These are phyloP conservation scores for Tillandsia fasciculata DNA, from an alignment of 176 grass and related monocot species.

Conservation along the genomic window DNA sequence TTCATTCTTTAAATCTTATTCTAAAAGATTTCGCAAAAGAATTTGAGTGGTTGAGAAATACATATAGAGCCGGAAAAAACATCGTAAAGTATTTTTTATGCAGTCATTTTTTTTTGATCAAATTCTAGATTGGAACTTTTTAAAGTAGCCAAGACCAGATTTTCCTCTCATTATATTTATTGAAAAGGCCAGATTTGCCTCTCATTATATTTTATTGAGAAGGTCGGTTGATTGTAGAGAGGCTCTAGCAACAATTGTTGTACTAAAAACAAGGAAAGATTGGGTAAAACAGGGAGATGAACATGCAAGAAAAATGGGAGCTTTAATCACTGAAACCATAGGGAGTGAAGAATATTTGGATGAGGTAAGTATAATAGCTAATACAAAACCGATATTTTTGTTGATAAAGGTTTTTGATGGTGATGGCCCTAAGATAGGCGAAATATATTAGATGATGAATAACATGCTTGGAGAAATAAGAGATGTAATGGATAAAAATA, in stretches of 20 bases:
- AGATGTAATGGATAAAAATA: too few relatives aligned
- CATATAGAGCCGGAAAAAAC: slow-evolving; percentile 7
- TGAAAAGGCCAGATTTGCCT: not conserved
- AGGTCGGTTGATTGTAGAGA: slow-evolving; percentile 1
- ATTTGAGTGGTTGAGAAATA: slow-evolving; percentile 5
- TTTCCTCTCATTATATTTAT: not conserved
- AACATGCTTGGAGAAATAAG: not conserved
- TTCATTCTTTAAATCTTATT: slow-evolving; percentile 13
- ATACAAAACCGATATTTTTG: slow-evolving; percentile 5
- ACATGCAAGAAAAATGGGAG: not conserved
- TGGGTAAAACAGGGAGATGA: slow-evolving; percentile 1
- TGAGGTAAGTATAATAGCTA: not conserved
- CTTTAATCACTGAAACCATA: slow-evolving; percentile 1
- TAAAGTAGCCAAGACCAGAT: slow-evolving; percentile 1
- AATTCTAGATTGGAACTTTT: slow-evolving; percentile 7
- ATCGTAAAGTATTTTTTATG: not conserved
- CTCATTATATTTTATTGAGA: slow-evolving; percentile 8
- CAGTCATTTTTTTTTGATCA: slow-evolving; percentile 5
- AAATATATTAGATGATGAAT: not conserved
- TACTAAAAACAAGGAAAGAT: slow-evolving; percentile 6
- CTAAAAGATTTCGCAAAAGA: slow-evolving; percentile 18
- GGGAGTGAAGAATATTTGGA: slow-evolving; percentile 6
- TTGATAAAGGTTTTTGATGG: not conserved
- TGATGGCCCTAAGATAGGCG: not conserved
- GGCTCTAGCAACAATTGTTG: not conserved